phyloP scores from a whole-genome alignment of 306 rosid genomes.

The Ceratonia siliqua region DNA sequence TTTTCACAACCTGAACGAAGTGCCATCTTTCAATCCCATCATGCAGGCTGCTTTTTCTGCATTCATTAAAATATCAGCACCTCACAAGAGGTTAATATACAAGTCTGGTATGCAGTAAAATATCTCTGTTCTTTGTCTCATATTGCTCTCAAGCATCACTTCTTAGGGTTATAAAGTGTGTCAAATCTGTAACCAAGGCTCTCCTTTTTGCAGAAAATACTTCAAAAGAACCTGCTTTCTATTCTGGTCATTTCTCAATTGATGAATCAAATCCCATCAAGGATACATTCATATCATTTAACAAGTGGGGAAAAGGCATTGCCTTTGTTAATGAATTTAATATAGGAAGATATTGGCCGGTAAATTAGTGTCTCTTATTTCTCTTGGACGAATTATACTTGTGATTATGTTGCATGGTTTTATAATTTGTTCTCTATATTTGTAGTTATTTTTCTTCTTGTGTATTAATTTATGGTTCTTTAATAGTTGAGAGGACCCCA shows the following conservation, averaged over 20 bases:
- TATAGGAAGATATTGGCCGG: constrained; percentile 97
- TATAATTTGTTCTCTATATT: neutral
- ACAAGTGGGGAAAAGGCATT: constrained; percentile 83
- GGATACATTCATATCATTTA: constrained; percentile 81
- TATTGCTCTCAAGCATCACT: constrained; percentile 15
- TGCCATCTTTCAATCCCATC: constrained; percentile 47
- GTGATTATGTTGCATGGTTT: constrained; percentile 7
- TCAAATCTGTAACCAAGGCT: constrained; percentile 25
- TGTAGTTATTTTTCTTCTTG: neutral
- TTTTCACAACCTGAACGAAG: constrained; percentile 67
- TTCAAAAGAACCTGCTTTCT: constrained; percentile 71
- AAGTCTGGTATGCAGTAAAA: constrained; percentile 50
- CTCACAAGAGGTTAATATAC: constrained; percentile 37
- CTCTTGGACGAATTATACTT: constrained; percentile 17
- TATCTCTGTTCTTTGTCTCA: constrained; percentile 18
- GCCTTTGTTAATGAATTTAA: constrained; percentile 77
- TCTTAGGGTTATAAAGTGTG: constrained; percentile 13
- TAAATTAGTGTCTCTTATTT: constrained; percentile 34
- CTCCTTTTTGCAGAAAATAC: constrained; percentile 54
- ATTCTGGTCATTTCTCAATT: constrained; percentile 66
- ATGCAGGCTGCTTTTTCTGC: constrained; percentile 47
- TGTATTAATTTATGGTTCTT: constrained; percentile 29
- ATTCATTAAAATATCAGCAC: constrained; percentile 31
- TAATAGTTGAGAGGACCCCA: constrained; percentile 81
- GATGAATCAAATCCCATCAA: constrained; percentile 49